Conservation (phyloP, 1,139 yeast species). For the Blastobotrys elegans region DNA sequence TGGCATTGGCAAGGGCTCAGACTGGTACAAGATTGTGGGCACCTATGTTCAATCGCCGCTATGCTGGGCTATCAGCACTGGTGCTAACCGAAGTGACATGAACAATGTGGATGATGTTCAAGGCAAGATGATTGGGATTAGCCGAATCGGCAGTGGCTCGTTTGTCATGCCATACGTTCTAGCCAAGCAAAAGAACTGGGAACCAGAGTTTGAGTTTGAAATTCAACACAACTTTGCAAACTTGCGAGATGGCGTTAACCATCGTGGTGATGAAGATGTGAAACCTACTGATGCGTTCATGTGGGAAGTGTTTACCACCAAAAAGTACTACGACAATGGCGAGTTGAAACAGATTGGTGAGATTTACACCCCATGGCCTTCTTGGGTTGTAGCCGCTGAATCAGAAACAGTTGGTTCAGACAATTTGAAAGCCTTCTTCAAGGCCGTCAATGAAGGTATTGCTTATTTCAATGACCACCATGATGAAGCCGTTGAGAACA, state of each 20-base stretch:
- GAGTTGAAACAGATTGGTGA: constrained; percentile 83
- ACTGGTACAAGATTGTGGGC: constrained; percentile 61
- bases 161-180: constrained; percentile 86
- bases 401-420: constrained; percentile 34
- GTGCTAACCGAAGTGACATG: constrained; percentile 53
- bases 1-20: constrained; percentile 69
- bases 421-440: constrained; percentile 41
- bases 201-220: constrained; percentile 43
- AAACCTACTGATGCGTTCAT: constrained; percentile 73
- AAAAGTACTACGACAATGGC: constrained; percentile 70
- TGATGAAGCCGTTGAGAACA: constrained; percentile 63
- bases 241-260: constrained; percentile 74
- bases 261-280: constrained; percentile 33
- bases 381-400: constrained; percentile 73
- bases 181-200: constrained; percentile 52
- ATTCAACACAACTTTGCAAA: constrained; percentile 65
- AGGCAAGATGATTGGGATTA: constrained; percentile 69
- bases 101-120: constrained; percentile 48
- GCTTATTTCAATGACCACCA: constrained; percentile 53
- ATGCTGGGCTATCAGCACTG: constrained; percentile 88
- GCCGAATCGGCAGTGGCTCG: constrained; percentile 87
- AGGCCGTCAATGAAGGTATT: constrained; percentile 62
- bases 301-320: constrained; percentile 94
- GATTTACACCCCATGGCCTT: constrained; percentile 94
- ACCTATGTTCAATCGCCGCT: constrained; percentile 83